phyloP scores from a whole-genome alignment of 2,329 filamentous ascomycete species.

The Zymoseptoria crescenta region DNA sequence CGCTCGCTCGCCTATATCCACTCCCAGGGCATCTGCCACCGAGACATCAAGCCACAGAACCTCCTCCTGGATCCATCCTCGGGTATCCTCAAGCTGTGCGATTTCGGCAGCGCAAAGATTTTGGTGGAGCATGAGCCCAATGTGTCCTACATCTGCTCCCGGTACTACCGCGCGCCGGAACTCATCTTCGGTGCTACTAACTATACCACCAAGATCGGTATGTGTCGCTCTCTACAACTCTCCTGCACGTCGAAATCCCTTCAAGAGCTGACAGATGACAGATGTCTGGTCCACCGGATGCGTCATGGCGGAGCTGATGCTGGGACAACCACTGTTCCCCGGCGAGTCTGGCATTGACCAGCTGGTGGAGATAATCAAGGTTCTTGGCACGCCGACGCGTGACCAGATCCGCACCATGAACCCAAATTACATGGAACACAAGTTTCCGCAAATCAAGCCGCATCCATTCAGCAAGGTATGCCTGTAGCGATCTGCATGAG shows the following conservation, averaged over 20 bases:
- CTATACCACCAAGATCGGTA: slow-evolving; percentile 99
- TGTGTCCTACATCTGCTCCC: slow-evolving; percentile 98
- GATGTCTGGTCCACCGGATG: slow-evolving; percentile 99
- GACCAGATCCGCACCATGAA: slow-evolving; percentile 99
- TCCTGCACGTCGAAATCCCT: background rate
- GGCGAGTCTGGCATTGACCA: slow-evolving; percentile 98
- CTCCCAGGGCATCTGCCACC: slow-evolving; percentile 96
- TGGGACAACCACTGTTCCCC: slow-evolving; percentile 94
- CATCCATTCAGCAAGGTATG: slow-evolving; percentile 90
- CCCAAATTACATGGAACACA: slow-evolving; percentile 99
- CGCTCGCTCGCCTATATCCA: slow-evolving; percentile 97
- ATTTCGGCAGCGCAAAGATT: slow-evolving; percentile 98
- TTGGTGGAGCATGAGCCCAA: slow-evolving; percentile 98
- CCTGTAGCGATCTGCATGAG: slow-evolving; percentile 1
- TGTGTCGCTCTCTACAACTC: slow-evolving; percentile 29
- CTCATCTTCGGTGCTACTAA: slow-evolving; percentile 98
- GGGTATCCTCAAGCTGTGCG: slow-evolving; percentile 91
- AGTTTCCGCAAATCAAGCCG: slow-evolving; percentile 99
- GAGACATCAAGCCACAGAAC: slow-evolving; percentile 99
- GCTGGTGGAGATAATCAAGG: slow-evolving; percentile 98
- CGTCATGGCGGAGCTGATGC: slow-evolving; percentile 98
- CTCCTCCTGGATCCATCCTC: slow-evolving; percentile 84
- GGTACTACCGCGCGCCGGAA: slow-evolving; percentile 96
- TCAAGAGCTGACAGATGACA: slow-evolving; percentile 34
- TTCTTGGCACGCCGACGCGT: slow-evolving; percentile 88